Conservation (phyloP, 177 flowering plant genomes). For the Vitis hybrid region DNA sequence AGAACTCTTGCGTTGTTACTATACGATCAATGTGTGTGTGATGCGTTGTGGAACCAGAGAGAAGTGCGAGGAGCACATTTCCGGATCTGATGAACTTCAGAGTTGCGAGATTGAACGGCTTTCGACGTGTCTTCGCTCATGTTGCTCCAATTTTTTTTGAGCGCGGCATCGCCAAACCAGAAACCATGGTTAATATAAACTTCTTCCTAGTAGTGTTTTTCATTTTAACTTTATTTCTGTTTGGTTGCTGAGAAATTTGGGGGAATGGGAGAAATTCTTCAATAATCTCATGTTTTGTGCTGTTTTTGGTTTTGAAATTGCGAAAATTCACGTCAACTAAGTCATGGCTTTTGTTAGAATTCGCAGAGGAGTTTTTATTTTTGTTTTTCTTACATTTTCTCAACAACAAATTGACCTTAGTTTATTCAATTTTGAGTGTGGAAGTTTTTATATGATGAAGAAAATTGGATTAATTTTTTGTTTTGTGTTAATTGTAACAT, state of each 20-base stretch:
- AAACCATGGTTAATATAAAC: slow-evolving; percentile 54
- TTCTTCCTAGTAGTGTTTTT: neutral
- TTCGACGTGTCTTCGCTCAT: slow-evolving; percentile 86
- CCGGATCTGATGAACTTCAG: slow-evolving; percentile 81
- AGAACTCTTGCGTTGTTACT: neutral
- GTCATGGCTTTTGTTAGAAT: neutral
- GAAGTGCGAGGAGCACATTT: slow-evolving; percentile 88
- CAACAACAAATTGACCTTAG: neutral
- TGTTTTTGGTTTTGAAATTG: neutral
- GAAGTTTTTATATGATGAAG: no score
- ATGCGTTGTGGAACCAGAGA: slow-evolving; percentile 41
- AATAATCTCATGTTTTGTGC: neutral
- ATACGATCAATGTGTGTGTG: neutral
- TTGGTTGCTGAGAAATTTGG: neutral
- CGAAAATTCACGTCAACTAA: neutral
- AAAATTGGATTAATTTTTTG: neutral
- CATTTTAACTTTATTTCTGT: neutral
- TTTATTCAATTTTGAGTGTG: neutral
- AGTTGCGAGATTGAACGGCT: slow-evolving; percentile 63
- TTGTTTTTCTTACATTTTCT: neutral
- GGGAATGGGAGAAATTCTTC: neutral
- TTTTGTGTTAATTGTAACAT: slow-evolving; percentile 1
- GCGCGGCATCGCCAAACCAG: slow-evolving; percentile 88
- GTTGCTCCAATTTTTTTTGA: slow-evolving; percentile 90
- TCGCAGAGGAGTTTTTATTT: neutral